Conservation (phyloP, 768 basidiomycete species). For the Tylopilus sp. region DNA sequence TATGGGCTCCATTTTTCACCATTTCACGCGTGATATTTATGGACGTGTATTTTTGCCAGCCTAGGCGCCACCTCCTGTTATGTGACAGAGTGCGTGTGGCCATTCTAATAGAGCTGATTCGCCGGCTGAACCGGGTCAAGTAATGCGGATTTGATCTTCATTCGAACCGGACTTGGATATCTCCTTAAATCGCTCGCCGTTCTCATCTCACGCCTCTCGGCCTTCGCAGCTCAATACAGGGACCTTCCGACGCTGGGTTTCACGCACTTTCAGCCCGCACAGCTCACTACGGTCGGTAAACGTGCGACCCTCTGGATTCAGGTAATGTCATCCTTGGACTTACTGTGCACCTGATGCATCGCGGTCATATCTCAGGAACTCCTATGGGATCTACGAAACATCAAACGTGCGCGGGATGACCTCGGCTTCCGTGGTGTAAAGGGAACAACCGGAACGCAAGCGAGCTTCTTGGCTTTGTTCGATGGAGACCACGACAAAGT, state of each 20-base stretch:
- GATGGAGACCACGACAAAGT: constrained; percentile 97
- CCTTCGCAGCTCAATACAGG: constrained; percentile 81
- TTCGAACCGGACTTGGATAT: constrained; percentile 80
- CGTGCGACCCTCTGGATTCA: constrained; percentile 96
- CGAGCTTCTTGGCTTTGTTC: constrained; percentile 90
- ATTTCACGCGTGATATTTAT: constrained; percentile 9
- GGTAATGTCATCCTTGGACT: constrained; percentile 34
- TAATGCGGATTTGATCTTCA: constrained; percentile 97
- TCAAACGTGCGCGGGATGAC: constrained; percentile 86
- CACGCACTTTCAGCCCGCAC: constrained; percentile 98
- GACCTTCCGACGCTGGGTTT: constrained; percentile 93
- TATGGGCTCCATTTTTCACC: constrained; percentile 35
- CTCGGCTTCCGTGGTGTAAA: constrained; percentile 98
- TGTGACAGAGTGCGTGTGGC: constrained; percentile 82
- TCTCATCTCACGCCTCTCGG: constrained; percentile 83
- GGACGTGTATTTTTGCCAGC: constrained; percentile 37
- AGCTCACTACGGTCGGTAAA: constrained; percentile 97
- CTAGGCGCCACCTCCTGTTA: constrained; percentile 98
- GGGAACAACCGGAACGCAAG: constrained; percentile 99
- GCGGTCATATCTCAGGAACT: constrained; percentile 56
- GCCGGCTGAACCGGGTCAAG: constrained; percentile 38
- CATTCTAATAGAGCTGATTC: constrained; percentile 3
- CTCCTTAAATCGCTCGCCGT: constrained; percentile 85
- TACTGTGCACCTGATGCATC: background rate
- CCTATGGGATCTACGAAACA: constrained; percentile 93